Base-by-base conservation (phyloP, 768 basidiomycete species). In the Pleurotus platypus region DNA sequence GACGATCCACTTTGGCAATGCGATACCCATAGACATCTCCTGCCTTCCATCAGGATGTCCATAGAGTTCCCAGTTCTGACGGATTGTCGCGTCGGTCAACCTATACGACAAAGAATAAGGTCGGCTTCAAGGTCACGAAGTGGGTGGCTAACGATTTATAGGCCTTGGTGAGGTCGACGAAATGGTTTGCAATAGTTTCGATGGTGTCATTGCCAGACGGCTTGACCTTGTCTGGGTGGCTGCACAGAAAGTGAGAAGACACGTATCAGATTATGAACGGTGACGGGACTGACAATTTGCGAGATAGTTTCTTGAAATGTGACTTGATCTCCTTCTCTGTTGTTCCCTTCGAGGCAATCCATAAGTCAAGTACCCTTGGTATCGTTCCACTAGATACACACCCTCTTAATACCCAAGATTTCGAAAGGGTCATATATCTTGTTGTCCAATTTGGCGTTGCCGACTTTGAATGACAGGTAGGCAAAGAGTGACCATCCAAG, bases 31-130 rank as follows among this genome's bases (percentile, higher is more conserved):
- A 13, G 89, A 85, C 26, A 95, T 78, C 66, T 93, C 90, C 67
- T 98, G 94, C n/a, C 92, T 88, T 5, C 97, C 97, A 69, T 99
- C 97, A 0, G 97, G 97, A 67, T 99, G 89, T 2, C 94, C 94
- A 61, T 90, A 98, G 38, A 86, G 77, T 62, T 90, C 84, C 75
- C 86, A 86, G 70, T 99, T 99, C 65, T 89, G 85, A 42, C 94
- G 90, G 55, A 94, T 94, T 4, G 83, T 87, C 67, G 92, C 92
- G 71, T 99, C 94, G 0, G 95, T 98, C 22, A 99, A 74, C 6
- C 92, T 94, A 62, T 3, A 30, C 12, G 3, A 15, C 22, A 2
- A 30, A 16, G 43, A 26, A 62, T 53, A 54, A 43, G 49, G 20
- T 20, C 2, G 50, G 27, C 57, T n/a, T 4, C 58, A 30, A 18